These are phyloP conservation scores for Termitomyces sp. DNA, from an alignment of 768 basidiomycete species.

Conservation along the genomic window DNA sequence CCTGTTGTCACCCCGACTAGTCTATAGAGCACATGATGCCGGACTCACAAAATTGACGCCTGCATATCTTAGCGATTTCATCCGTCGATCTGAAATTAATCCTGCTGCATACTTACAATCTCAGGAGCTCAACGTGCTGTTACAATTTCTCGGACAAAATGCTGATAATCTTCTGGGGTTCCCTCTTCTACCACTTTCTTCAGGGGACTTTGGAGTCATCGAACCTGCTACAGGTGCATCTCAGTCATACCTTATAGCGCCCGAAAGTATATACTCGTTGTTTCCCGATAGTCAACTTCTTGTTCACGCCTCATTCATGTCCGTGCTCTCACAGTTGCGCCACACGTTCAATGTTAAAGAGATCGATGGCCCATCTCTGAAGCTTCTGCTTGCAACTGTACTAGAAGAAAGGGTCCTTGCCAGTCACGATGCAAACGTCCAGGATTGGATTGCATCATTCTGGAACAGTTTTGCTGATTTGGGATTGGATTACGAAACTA, in stretches of 20 bases:
- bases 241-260: constrained; percentile 18
- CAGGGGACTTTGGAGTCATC: constrained; percentile 24
- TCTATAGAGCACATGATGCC: constrained; percentile 13
- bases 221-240: constrained; percentile 7
- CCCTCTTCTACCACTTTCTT: constrained; percentile 29
- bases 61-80: constrained; percentile 19
- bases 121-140: constrained; percentile 18
- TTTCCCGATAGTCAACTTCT: constrained; percentile 20
- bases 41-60: constrained; percentile 19
- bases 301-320: constrained; percentile 20
- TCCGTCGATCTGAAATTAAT: constrained; percentile 8
- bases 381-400: constrained; percentile 8
- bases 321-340: constrained; percentile 12
- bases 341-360: constrained; percentile 17
- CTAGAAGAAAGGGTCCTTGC: background rate
- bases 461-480: constrained; percentile 21
- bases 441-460: constrained; percentile 24
- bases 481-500: constrained; percentile 4
- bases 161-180: constrained; percentile 20
- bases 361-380: constrained; percentile 13
- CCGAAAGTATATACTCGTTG: constrained; percentile 12
- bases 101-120: constrained; percentile 6
- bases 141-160: constrained; percentile 19
- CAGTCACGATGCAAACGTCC: background rate
- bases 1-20: constrained; percentile 16